Conservation (phyloP, 202 grass and related monocot species). For the Schoenoplectus tabernaemontani region DNA sequence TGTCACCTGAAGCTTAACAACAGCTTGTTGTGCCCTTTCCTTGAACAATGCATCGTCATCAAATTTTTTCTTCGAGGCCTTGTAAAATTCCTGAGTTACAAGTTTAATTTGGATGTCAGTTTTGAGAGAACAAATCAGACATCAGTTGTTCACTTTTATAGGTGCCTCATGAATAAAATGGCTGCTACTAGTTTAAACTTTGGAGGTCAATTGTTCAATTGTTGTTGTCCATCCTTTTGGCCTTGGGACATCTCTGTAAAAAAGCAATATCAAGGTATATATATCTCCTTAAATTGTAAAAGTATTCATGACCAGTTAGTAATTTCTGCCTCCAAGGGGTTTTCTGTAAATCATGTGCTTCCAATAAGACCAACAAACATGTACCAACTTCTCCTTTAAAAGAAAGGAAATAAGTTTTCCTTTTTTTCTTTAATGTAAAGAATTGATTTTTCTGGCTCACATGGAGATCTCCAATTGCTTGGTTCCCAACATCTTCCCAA, state of each 20-base stretch:
- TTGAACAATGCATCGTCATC: conserved; percentile 70
- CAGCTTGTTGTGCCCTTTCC: conserved; percentile 80
- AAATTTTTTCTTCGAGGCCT: conserved; percentile 79
- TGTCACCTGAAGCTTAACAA: conserved; percentile 73
- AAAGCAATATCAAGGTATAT: not conserved
- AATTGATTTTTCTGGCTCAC: conserved; percentile 23
- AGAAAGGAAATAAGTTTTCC: not conserved
- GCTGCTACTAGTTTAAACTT: not conserved
- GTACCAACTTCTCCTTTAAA: not conserved
- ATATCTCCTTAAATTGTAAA: not conserved
- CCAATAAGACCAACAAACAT: not conserved
- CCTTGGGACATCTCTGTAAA: not conserved
- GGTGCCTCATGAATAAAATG: too few species aligned
- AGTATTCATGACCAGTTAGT: not conserved
- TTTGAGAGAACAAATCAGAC: not conserved
- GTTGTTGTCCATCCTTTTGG: not conserved
- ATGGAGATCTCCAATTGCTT: conserved; percentile 94
- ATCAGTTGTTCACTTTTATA: not conserved
- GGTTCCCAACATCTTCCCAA: conserved; percentile 77
- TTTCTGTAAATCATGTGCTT: not conserved
- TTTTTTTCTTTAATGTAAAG: not conserved
- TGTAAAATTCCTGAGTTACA: conserved; percentile 72
- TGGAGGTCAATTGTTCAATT: not conserved
- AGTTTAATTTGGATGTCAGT: conserved; percentile 10
- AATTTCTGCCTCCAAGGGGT: not conserved